phyloP scores from a whole-genome alignment of 73 alveolate species.

The Paramecium sonneborni region DNA sequence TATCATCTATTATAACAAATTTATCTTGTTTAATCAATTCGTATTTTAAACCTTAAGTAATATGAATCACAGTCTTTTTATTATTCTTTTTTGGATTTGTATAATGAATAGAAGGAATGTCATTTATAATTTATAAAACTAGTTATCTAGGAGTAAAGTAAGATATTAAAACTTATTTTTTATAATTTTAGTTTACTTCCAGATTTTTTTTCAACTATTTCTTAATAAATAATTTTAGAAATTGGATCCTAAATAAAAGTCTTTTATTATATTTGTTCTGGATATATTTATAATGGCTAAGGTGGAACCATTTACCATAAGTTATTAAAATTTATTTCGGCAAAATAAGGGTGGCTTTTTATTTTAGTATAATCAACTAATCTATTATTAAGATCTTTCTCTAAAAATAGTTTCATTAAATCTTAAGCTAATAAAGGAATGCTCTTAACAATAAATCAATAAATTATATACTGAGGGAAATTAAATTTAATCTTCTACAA shows the following conservation, averaged over 20 bases:
- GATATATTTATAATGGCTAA: neutral
- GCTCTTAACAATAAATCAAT: slow-evolving; percentile 17
- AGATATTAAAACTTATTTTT: neutral
- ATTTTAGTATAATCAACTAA: neutral
- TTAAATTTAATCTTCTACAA: neutral
- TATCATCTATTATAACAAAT: slow-evolving; percentile 42
- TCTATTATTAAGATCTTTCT: neutral
- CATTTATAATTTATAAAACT: neutral
- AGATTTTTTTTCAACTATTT: slow-evolving; percentile 36
- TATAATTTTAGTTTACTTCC: slow-evolving; percentile 6
- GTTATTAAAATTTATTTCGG: neutral
- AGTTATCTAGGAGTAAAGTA: slow-evolving; percentile 22
- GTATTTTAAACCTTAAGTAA: neutral
- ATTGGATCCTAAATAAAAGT: neutral
- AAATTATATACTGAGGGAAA: neutral
- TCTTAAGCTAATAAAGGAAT: neutral
- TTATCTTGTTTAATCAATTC: neutral
- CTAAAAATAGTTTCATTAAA: neutral
- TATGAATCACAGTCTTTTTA: neutral
- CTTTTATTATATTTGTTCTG: slow-evolving; percentile 16
- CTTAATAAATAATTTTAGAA: neutral
- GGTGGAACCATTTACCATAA: neutral
- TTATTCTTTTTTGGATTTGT: slow-evolving; percentile 41
- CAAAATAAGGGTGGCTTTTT: neutral
- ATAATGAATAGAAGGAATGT: slow-evolving; percentile 11